Evolutionary conservation across 2,329 filamentous ascomycete genomes (phyloP).

Genomic region (Byssoonygena ceratinophila): DNA sequence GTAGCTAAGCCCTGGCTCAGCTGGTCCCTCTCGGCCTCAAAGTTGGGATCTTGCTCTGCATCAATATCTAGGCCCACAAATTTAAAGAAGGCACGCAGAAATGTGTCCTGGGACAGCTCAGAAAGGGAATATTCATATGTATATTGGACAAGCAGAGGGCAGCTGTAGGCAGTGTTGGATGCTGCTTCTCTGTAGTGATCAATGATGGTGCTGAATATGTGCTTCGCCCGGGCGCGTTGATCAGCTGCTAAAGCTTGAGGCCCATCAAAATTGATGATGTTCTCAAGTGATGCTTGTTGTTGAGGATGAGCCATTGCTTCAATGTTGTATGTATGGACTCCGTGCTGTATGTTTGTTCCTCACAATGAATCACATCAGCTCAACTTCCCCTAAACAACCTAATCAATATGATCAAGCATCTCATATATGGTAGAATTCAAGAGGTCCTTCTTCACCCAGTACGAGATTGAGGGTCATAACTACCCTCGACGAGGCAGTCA

Average conservation of each 20-base stretch:
- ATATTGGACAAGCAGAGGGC: slow-evolving; percentile 7
- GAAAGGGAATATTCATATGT: slow-evolving; percentile 12
- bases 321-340: too few species aligned
- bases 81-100: slow-evolving; percentile 11
- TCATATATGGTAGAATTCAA: too few species aligned
- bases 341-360: too few species aligned
- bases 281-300: neutral
- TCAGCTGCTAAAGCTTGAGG: neutral
- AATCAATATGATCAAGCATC: too few species aligned
- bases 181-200: neutral
- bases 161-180: neutral
- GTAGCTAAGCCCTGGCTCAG: neutral
- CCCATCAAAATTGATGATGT: neutral
- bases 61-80: neutral
- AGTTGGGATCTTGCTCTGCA: neutral
- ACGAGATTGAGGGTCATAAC: too few species aligned
- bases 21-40: neutral
- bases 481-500: too few species aligned
- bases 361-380: too few species aligned
- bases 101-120: slow-evolving; percentile 1
- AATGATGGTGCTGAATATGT: slow-evolving; percentile 9
- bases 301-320: neutral
- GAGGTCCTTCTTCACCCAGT: too few species aligned
- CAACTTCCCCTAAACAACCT: too few species aligned
- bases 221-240: neutral